Evolutionary conservation across 2,329 filamentous ascomycete species (phyloP), one percentile per base, ranked within the genome.

Genomic region (Penicillium sp.): DNA sequence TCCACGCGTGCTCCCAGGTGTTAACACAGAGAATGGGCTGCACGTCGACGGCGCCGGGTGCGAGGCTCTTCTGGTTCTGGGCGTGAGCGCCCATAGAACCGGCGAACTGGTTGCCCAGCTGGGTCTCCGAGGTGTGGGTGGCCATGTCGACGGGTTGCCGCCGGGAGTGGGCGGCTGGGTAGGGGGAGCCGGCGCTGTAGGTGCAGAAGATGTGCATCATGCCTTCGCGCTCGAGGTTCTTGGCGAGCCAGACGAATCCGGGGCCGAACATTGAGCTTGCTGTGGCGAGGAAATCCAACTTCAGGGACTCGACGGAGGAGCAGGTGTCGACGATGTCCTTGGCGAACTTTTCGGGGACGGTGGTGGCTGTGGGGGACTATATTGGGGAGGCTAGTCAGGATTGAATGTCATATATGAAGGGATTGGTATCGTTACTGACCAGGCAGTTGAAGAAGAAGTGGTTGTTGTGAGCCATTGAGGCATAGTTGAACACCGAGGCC

Each of bases 391-490:
- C 59, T 63, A 55, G 63, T 61, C 35, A 63, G 41, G 39, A 35
- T 36, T 44, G 15, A 6, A 7, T 17, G 9, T 29, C 7, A 17
- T 43, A 6, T 21, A 19, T 2, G 29, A 12, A 31, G 8, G 17
- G 19, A 15, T n/a, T 33, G 1, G n/a, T 25, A 15, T 21, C 0
- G 6, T 21, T 25, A 62, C 76, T 71, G 25, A 77, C 75, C 66
- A 81, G 67, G 64, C 74, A 75, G 62, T 77, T 77, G 71, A 80
- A 81, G 72, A 79, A 81, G 63, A 80, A 79, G 73, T 87, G 83
- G 76, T 87, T 97, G 85, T 97, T 97, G 83, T 90, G 89, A 55
- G 91, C 90, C 90, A 96, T 96, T 68, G 91, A 96, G 75, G 94
- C 94, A 75, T 96, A 86, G 84, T 97, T 99, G 86, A 99, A 99